A percentile compares a stretch with the other conserved stretches of the same genome.
Evolutionary conservation across 768 basidiomycete genomes (phyloP).

Genomic region (Kwoniella sp.): DNA sequence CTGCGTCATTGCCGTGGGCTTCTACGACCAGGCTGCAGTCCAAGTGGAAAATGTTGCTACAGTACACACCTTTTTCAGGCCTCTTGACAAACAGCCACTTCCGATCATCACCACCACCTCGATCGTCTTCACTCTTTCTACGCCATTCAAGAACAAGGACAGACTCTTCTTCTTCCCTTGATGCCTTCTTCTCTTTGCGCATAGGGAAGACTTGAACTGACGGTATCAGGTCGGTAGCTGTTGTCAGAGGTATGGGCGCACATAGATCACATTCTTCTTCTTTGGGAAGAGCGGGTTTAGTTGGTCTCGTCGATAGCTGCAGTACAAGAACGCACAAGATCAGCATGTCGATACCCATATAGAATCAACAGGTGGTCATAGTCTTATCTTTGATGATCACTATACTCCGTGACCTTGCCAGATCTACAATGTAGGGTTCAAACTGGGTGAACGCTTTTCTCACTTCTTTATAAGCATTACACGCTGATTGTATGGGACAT

Average conservation of each 20-base stretch:
- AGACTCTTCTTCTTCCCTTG: conserved; percentile 78
- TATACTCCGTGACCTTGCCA: too few relatives aligned
- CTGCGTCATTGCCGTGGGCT: too few relatives aligned
- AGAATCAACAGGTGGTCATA: too few relatives aligned
- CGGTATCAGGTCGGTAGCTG: conserved; percentile 25
- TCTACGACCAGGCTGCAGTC: too few relatives aligned
- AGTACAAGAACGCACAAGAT: not conserved
- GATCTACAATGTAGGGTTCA: too few relatives aligned
- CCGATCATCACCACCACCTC: conserved; percentile 37
- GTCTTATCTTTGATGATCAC: too few relatives aligned
- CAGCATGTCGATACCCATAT: too few relatives aligned
- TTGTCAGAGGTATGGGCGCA: conserved; percentile 31
- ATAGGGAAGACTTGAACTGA: conserved; percentile 80
- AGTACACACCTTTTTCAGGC: conserved; percentile 73
- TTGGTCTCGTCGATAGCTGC: conserved; percentile 7
- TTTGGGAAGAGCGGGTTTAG: conserved; percentile 4
- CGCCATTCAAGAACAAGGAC: conserved; percentile 85
- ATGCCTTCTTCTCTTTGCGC: conserved; percentile 78
- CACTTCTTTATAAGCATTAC: conserved; percentile 65
- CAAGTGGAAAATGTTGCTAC: too few relatives aligned
- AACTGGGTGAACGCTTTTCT: too few relatives aligned
- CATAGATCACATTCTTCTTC: conserved; percentile 39
- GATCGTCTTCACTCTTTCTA: conserved; percentile 32
- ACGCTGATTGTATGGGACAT: conserved; percentile 73
- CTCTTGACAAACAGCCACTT: conserved; percentile 74